phyloP scores from a whole-genome alignment of 169 alveolate genomes.

The Plasmodium coatneyi region DNA sequence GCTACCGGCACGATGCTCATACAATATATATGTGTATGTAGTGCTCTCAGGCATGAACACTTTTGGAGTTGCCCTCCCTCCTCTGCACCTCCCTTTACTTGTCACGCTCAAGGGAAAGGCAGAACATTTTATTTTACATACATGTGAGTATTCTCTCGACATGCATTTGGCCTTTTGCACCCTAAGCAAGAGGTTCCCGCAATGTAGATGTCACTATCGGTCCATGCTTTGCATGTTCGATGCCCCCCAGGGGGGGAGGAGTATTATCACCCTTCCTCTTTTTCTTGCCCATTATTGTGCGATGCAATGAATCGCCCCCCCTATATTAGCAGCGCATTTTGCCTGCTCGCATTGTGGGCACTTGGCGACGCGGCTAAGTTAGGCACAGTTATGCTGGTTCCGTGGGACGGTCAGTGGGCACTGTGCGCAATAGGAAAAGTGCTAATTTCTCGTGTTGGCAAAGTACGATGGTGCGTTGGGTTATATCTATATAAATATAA shows the following conservation, averaged over 20 bases:
- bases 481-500: neutral
- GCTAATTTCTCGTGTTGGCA: neutral
- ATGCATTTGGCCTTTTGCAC: neutral
- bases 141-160: neutral
- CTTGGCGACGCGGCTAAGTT: neutral
- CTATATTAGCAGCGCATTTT: neutral
- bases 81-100: neutral
- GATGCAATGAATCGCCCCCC: neutral
- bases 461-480: neutral
- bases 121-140: neutral
- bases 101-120: neutral
- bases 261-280: neutral
- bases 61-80: neutral
- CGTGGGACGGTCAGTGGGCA: neutral
- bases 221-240: neutral
- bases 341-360: neutral
- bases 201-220: neutral
- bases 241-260: neutral
- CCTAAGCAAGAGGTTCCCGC: neutral
- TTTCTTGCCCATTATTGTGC: neutral
- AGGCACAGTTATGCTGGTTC: neutral
- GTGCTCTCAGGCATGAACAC: neutral
- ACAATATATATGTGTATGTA: neutral
- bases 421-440: neutral
- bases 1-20: neutral